Conservation (phyloP, 495 filamentous ascomycete genomes). For the Aspergillus leporis region DNA sequence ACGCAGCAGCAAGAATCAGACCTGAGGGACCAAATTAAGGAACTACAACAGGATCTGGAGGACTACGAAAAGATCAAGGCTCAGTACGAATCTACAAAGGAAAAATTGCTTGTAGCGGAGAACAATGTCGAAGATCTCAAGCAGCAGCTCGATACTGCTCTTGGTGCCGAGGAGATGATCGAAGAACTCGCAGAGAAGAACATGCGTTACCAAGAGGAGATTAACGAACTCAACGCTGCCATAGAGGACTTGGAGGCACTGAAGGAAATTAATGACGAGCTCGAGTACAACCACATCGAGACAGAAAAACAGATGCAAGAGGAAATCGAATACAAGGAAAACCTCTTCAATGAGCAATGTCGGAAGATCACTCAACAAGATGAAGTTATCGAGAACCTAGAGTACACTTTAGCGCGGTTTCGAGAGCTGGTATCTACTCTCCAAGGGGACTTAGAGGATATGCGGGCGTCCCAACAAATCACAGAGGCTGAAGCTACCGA, state of each 20-base stretch:
- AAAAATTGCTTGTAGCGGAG: slow-evolving; percentile 70
- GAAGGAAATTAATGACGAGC: slow-evolving; percentile 90
- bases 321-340: slow-evolving; percentile 81
- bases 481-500: slow-evolving; percentile 91
- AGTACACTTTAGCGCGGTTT: slow-evolving; percentile 86
- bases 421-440: slow-evolving; percentile 82
- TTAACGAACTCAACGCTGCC: slow-evolving; percentile 75
- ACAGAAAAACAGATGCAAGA: slow-evolving; percentile 93
- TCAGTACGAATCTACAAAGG: slow-evolving; percentile 67
- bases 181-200: slow-evolving; percentile 88
- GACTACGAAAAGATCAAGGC: slow-evolving; percentile 71
- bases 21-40: slow-evolving; percentile 71
- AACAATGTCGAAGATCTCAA: slow-evolving; percentile 81
- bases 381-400: slow-evolving; percentile 76
- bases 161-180: slow-evolving; percentile 88
- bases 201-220: slow-evolving; percentile 73
- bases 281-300: slow-evolving; percentile 90
- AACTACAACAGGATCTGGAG: slow-evolving; percentile 74
- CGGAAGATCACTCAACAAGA: slow-evolving; percentile 65
- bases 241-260: slow-evolving; percentile 84
- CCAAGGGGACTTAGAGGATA: slow-evolving; percentile 86
- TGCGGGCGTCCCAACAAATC: slow-evolving; percentile 85
- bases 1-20: slow-evolving; percentile 84
- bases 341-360: slow-evolving; percentile 72
- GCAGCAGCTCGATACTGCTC: slow-evolving; percentile 85